A percentile compares a stretch with the other conserved stretches of the same genome.
These are phyloP conservation scores for Clarireedia hainanense DNA, from an alignment of 2,329 filamentous ascomycete genomes.

Conservation along the genomic window DNA sequence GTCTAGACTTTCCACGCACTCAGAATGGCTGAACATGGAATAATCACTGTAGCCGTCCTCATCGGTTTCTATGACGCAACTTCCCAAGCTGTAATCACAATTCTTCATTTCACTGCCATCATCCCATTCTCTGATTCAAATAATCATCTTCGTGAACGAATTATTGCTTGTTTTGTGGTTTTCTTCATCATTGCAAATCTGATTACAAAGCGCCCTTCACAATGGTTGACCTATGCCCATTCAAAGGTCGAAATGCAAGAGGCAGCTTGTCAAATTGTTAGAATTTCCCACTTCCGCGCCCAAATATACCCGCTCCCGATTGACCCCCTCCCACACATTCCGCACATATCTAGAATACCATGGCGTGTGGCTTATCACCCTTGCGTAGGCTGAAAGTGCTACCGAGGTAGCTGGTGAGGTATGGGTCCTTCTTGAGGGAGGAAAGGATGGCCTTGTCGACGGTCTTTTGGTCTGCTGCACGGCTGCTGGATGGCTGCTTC, in stretches of 20 bases:
- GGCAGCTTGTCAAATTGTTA: conserved; percentile 44
- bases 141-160: conserved; percentile 1
- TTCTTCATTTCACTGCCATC: conserved; percentile 1
- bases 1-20: not conserved
- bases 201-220: conserved; percentile 31
- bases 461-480: conserved; percentile 95
- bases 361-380: conserved; percentile 99
- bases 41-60: not conserved
- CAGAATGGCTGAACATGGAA: not conserved
- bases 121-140: not conserved
- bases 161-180: conserved; percentile 25
- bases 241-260: conserved; percentile 55
- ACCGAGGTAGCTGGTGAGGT: conserved; percentile 88
- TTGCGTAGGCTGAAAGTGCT: conserved; percentile 98
- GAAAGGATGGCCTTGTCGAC: conserved; percentile 93
- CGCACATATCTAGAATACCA: conserved; percentile 73
- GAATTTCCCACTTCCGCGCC: conserved; percentile 38
- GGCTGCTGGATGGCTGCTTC: conserved; percentile 89
- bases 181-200: conserved; percentile 31
- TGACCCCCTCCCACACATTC: conserved; percentile 10
- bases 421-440: conserved; percentile 96
- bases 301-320: conserved; percentile 24
- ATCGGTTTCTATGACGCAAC: not conserved
- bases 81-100: not conserved
- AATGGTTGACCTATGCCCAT: conserved; percentile 50